Conservation (phyloP, 345 rosid species). For the Gossypium ekmanianum region DNA sequence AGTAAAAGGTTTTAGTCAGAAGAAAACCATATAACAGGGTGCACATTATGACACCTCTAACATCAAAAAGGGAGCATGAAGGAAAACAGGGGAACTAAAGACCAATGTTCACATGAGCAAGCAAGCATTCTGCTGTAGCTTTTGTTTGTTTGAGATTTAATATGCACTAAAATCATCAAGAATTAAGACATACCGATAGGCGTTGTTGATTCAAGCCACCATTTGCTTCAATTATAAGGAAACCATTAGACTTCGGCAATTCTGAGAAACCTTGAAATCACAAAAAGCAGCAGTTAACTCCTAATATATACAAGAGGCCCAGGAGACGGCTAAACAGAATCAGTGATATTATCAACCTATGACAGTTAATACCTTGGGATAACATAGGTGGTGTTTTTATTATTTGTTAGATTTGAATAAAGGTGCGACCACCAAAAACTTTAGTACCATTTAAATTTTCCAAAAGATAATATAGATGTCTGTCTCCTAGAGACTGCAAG, state of each 20-base stretch:
- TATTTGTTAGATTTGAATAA: not conserved
- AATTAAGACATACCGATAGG: slow-evolving; percentile 64
- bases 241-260: slow-evolving; percentile 73
- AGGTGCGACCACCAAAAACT: not conserved
- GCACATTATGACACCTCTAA: not conserved
- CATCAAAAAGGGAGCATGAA: not conserved
- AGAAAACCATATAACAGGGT: not conserved
- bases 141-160: slow-evolving; percentile 2
- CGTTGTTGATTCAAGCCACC: slow-evolving; percentile 99
- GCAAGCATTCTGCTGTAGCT: slow-evolving; percentile 2
- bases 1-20: not conserved
- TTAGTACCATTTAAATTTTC: not conserved
- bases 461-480: not conserved
- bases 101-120: not conserved
- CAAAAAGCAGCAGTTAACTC: slow-evolving; percentile 22
- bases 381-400: not conserved
- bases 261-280: slow-evolving; percentile 37
- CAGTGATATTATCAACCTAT: not conserved
- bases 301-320: not conserved
- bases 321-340: not conserved
- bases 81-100: not conserved
- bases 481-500: not conserved
- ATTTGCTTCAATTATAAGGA: slow-evolving; percentile 91
- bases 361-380: not conserved
- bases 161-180: not conserved